Percentiles rank a stretch among this genome's conserved stretches.
Conservation (phyloP, 805 yeast genomes). For the Myxozyma mucilagina region DNA sequence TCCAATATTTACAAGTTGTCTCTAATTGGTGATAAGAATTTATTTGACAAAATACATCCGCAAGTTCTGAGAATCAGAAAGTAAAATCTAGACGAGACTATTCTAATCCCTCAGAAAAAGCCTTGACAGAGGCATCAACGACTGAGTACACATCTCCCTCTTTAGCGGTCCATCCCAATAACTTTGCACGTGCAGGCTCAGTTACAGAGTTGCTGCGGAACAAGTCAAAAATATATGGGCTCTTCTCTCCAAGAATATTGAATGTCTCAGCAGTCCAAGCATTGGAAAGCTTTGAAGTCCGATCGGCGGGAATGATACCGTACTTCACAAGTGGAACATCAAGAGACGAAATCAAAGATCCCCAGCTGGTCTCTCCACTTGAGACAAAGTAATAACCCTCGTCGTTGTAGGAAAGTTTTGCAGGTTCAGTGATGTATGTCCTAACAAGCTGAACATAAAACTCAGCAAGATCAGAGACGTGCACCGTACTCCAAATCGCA, state of each 20-base stretch:
- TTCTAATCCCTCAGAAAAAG: background rate
- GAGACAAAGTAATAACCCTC: constrained; percentile 45
- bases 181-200: constrained; percentile 20
- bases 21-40: too few species aligned
- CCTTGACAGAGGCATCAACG: constrained; percentile 32
- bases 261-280: background rate
- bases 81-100: too few species aligned
- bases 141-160: constrained; percentile 8
- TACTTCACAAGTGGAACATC: constrained; percentile 33
- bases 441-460: too few species aligned
- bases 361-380: constrained; percentile 41
- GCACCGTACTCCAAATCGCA: too few species aligned
- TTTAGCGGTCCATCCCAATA: constrained; percentile 24
- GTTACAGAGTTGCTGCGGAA: constrained; percentile 19
- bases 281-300: constrained; percentile 1
- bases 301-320: constrained; percentile 12
- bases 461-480: too few species aligned
- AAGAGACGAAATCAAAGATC: constrained; percentile 36
- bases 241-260: constrained; percentile 5
- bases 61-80: too few species aligned
- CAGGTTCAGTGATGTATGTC: constrained; percentile 13
- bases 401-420: constrained; percentile 38
- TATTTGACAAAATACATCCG: too few species aligned
- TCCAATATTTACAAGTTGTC: too few species aligned
- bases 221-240: constrained; percentile 1